Evolutionary conservation across 495 filamentous ascomycete genomes (phyloP), one percentile per base, ranked within the genome.

Genomic region (Trichoderma parareesei): DNA sequence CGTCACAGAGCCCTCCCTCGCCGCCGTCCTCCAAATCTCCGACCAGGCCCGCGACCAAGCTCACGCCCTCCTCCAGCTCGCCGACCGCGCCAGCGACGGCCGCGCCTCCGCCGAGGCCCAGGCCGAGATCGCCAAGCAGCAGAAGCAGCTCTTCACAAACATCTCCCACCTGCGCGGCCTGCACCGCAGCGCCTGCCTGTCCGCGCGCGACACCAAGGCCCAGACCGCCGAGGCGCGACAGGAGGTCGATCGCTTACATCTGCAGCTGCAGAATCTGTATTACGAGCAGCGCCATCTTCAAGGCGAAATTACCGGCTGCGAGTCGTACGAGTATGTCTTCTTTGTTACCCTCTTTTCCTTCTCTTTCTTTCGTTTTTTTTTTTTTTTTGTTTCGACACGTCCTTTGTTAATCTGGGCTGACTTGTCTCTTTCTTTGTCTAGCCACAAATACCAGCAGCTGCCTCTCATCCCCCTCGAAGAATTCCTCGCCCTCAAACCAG

Each of bases 211-310:
- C 64, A 96, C 93, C 42, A 98, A 98, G 72, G 83, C 87, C 62
- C 78, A 84, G 69, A 97, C 95, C 9, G 88, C 89, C 38, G 91
- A 97, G 72, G 89, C 87, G 40, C 86, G 93, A 35, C 88, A 91
- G 72, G 92, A 97, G 75, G 90, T 97, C 63, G 94, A 98, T 71
- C 84, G 86, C 62, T 80, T 98, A 65, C 93, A 97, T 77, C 83
- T 98, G 20, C 88, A 95, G 72, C 80, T 98, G 38, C 93, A 98
- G 74, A 98, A 98, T 73, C 80, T 98, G 35, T 93, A 95, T 75
- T 98, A 98, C 74, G 94, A 98, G 74, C 92, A 97, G 74, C 82
- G 90, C 65, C 90, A 97, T 76, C 78, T 98, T 65, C 84, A 87
- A 57, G 90, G 91, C 33, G 95, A 98, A 76, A 98, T 98, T 67